phyloP scores from a whole-genome alignment of 2,329 filamentous ascomycete species.

The Fusarium avenaceum region DNA sequence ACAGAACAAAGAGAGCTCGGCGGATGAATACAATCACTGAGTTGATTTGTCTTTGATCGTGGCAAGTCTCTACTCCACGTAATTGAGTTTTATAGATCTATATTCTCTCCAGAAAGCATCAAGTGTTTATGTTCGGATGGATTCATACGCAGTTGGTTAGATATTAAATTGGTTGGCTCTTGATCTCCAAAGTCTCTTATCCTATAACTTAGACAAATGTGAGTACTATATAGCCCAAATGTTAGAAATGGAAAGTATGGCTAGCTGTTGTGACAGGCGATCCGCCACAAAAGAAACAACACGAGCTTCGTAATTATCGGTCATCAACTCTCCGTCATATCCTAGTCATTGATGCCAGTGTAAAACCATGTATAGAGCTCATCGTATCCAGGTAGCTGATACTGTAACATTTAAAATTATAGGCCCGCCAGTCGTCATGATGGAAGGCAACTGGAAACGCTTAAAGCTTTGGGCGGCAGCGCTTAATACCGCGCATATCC shows the following conservation, averaged over 20 bases:
- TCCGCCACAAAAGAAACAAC: background rate
- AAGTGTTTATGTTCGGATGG: too few species aligned
- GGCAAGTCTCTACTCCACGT: too few species aligned
- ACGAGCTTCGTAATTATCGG: background rate
- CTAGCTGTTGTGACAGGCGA: background rate
- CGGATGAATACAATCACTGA: background rate
- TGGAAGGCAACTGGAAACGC: background rate
- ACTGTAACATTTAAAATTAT: background rate
- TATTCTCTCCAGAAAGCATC: too few species aligned
- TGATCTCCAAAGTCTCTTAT: too few species aligned
- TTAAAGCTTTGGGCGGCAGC: background rate
- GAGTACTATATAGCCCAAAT: too few species aligned
- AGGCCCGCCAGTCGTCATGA: background rate
- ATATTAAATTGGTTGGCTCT: too few species aligned
- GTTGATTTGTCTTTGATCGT: background rate
- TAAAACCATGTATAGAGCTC: background rate
- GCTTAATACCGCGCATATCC: slow-evolving; percentile 16
- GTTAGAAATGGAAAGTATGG: background rate
- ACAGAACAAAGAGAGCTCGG: background rate
- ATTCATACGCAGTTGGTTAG: too few species aligned
- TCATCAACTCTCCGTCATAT: background rate
- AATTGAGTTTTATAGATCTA: too few species aligned
- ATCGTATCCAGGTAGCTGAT: background rate
- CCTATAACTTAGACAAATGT: too few species aligned
- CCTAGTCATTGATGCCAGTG: background rate